A percentile compares a stretch with the other conserved stretches of the same genome.
phyloP scores from a whole-genome alignment of 2,329 filamentous ascomycete species.

The Drechslerella dactyloides region DNA sequence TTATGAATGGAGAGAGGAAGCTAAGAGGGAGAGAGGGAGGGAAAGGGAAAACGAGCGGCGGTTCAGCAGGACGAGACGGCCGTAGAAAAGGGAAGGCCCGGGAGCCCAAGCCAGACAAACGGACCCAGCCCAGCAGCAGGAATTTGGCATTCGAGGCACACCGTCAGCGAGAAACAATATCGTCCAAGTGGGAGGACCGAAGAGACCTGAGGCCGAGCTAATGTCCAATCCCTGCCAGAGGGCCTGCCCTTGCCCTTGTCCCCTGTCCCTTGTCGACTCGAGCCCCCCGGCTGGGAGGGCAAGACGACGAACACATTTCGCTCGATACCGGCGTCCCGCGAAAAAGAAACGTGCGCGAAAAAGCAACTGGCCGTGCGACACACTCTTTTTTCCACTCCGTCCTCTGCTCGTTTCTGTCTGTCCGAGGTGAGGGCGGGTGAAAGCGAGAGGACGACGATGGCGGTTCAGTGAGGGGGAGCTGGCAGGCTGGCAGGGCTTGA shows the following conservation, averaged over 20 bases:
- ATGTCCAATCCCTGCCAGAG: slow-evolving; percentile 37
- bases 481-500: too few relatives aligned
- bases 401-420: too few relatives aligned
- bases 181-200: slow-evolving; percentile 15
- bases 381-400: too few relatives aligned
- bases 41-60: slow-evolving; percentile 7
- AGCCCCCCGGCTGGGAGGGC: not conserved
- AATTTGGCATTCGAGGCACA: not conserved
- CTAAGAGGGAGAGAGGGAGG: slow-evolving; percentile 14
- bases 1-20: slow-evolving; percentile 8
- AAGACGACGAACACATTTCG: not conserved
- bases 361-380: not conserved
- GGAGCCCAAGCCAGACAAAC: slow-evolving; percentile 42
- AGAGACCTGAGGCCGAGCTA: slow-evolving; percentile 13
- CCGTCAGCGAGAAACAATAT: not conserved
- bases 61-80: slow-evolving; percentile 28
- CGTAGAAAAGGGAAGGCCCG: slow-evolving; percentile 37
- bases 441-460: too few relatives aligned
- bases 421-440: too few relatives aligned
- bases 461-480: too few relatives aligned
- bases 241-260: slow-evolving; percentile 25
- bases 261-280: slow-evolving; percentile 3
- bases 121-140: slow-evolving; percentile 4
- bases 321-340: not conserved
- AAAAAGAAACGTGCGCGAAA: not conserved